Evolutionary conservation across 1,284 basidiomycete genomes (phyloP), one percentile per base, ranked within the genome.

Genomic region (Termitomyces sp.): DNA sequence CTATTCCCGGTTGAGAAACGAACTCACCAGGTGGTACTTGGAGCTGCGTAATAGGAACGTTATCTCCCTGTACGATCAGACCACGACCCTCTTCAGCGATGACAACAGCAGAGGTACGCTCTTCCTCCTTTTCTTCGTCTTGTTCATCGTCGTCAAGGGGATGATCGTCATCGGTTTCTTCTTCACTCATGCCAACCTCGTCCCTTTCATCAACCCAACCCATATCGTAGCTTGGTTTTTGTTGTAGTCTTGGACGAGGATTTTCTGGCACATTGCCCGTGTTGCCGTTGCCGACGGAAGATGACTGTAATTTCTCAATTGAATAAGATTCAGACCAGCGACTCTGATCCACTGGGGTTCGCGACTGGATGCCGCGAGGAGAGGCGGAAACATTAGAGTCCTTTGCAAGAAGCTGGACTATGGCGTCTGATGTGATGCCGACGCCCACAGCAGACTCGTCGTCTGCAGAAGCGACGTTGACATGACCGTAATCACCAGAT

Each of bases 51-150:
- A 90, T 74, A 31, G 85, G 77, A 48, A 77, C 67, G 49, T 80
- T 82, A 57, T 84, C 83, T 19, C 83, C 88, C 56, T 81, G 82
- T 1, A 92, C 84, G 58, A 92, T 92, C 57, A 89, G 72, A 15
- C 88, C 90, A 36, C 86, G 81, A 7, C 89, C 89, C 70, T 92
- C 88, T 64, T 92, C 89, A 33, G 86, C 90, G 49, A 92, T 73
- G 55, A 90, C 80, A 52, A 83, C 76, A 12, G 89, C 89, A 50
- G 86, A 83, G 0, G 89, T 90, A 46, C 84, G 78, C 62, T 88
- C 84, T 54, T 87, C 83, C 44, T 80, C 76, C 40, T 78, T 77
- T n/a, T 79, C 76, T 30, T 80, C 77, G 7, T 81, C 77, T 26
- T 24, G 24, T 24, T 82, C 81, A 31, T 81, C 78, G 28, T 75